phyloP scores from a whole-genome alignment of 2,329 filamentous ascomycete species.

The Botrytis cinerea region DNA sequence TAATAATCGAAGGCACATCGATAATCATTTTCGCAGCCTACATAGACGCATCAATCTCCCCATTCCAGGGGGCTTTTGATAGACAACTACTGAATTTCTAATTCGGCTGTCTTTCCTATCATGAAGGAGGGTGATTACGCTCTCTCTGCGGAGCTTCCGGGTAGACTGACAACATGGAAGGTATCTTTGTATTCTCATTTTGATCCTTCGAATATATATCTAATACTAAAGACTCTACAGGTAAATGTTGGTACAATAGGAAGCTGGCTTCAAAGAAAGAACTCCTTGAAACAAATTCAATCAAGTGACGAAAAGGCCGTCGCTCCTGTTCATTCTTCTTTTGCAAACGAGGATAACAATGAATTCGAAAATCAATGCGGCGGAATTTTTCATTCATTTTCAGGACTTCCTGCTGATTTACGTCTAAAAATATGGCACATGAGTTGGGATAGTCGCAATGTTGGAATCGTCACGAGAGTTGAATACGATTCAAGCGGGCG shows the following conservation, averaged over 20 bases:
- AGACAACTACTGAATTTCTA: too few relatives aligned
- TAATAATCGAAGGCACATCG: not conserved
- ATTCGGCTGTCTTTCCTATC: not conserved
- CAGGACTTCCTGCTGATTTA: not conserved
- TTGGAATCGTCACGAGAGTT: not conserved
- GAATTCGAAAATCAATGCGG: not conserved
- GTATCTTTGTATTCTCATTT: accelerated
- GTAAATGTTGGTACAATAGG: not conserved
- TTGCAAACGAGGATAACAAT: not conserved
- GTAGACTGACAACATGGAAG: not conserved
- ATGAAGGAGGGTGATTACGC: not conserved
- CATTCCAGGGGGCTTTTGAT: too few relatives aligned
- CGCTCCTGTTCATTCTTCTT: not conserved
- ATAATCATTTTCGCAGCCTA: not conserved
- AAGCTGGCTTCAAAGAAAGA: not conserved
- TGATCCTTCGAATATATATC: accelerated
- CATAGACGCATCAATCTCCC: not conserved
- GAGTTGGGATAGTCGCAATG: not conserved
- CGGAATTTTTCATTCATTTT: not conserved
- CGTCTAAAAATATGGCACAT: not conserved
- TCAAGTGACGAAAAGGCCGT: not conserved
- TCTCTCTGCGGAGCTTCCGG: too few relatives aligned
- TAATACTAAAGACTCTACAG: not conserved
- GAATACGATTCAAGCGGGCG: not conserved
- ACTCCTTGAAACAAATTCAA: not conserved